Conservation (phyloP, 2,329 filamentous ascomycete genomes). For the Exserohilum turcica region DNA sequence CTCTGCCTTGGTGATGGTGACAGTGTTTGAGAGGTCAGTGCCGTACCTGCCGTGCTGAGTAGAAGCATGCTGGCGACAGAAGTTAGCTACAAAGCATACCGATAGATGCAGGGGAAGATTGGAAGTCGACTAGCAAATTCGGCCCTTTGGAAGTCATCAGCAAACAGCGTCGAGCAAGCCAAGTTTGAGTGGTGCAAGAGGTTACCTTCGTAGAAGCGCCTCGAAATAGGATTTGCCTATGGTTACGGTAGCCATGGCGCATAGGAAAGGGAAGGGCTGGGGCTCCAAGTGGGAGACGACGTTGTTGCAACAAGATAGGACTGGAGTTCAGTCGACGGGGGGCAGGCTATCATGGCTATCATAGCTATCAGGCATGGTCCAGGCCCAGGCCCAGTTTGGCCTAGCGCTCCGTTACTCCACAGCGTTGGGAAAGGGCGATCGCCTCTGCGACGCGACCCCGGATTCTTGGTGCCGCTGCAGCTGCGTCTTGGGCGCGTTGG, state of each 20-base stretch:
- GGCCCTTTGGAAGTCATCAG: constrained; percentile 48
- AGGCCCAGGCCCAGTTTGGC: constrained; percentile 32
- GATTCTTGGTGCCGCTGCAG: constrained; percentile 13
- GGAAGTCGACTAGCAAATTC: constrained; percentile 54
- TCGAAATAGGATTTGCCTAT: constrained; percentile 67
- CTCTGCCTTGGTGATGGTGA: constrained; percentile 65
- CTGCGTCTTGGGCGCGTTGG: not conserved
- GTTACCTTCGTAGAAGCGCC: constrained; percentile 66
- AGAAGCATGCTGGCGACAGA: constrained; percentile 47
- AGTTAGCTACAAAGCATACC: constrained; percentile 5
- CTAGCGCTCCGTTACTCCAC: constrained; percentile 26
- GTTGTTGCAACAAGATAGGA: constrained; percentile 9
- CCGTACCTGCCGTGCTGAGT: constrained; percentile 46
- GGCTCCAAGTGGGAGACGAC: constrained; percentile 10
- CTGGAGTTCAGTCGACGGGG: constrained; percentile 5
- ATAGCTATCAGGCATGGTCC: constrained; percentile 23
- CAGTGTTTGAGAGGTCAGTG: constrained; percentile 44
- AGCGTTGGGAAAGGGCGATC: constrained; percentile 19
- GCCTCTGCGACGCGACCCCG: constrained; percentile 18
- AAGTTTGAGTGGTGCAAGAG: constrained; percentile 11
- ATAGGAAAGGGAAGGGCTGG: constrained; percentile 16
- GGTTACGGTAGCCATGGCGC: constrained; percentile 56
- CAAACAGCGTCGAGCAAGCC: constrained; percentile 13
- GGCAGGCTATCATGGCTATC: constrained; percentile 4
- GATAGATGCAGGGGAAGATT: not conserved